These are phyloP conservation scores for Phialocephala subalpina DNA, from an alignment of 2,329 filamentous ascomycete genomes.

Conservation along the genomic window DNA sequence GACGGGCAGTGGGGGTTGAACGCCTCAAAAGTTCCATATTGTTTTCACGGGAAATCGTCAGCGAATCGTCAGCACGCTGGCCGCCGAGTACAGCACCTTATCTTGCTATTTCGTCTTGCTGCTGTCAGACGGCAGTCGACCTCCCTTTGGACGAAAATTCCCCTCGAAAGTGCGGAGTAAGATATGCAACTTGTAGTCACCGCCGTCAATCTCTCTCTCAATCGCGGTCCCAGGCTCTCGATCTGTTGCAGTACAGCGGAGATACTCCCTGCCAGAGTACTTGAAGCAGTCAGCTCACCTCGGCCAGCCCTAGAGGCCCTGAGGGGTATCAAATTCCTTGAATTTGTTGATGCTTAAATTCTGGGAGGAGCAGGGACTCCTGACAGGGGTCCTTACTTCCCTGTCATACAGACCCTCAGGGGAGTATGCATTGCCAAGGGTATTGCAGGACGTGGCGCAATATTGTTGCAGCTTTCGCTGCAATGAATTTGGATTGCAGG, in stretches of 20 bases:
- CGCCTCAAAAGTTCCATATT: neutral
- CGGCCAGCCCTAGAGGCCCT: neutral
- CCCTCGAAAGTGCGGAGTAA: neutral
- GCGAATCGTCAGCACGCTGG: neutral
- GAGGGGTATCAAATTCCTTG: neutral
- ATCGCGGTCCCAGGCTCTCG: too few relatives aligned
- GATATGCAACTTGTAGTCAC: neutral
- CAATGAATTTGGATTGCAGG: neutral
- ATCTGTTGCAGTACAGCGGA: neutral
- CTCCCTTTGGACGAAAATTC: neutral
- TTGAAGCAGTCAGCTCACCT: neutral
- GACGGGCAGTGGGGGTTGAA: neutral
- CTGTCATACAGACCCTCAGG: neutral
- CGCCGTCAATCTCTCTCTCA: neutral
- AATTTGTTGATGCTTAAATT: neutral
- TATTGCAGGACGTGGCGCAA: neutral
- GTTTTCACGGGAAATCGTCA: neutral
- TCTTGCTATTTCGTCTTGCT: neutral
- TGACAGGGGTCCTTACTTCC: neutral
- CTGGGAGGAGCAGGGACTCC: neutral
- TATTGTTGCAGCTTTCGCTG: neutral
- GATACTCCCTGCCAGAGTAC: neutral
- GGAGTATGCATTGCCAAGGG: slow-evolving; percentile 1
- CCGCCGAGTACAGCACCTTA: neutral
- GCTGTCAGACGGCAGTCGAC: neutral